Evolutionary conservation across 257 asterid genomes (phyloP).

Genomic region (Przewalskia tangutica): DNA sequence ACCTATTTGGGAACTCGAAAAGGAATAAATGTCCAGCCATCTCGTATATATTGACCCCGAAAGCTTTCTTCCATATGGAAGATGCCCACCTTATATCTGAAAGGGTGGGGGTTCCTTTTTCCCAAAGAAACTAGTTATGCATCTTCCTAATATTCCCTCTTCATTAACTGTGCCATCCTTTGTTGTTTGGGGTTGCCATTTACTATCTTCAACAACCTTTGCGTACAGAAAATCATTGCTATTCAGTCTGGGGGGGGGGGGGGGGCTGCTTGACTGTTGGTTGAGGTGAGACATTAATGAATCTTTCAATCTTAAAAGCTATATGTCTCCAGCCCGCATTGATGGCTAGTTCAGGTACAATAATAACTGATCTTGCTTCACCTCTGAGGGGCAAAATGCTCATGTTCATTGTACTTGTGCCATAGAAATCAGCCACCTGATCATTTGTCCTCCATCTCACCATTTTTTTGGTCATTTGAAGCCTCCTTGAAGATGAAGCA

Average conservation of each 20-base stretch:
- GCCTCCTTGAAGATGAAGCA: neutral
- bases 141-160: neutral
- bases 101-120: neutral
- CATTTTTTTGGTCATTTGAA: neutral
- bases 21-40: neutral
- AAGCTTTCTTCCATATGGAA: neutral
- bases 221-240: neutral
- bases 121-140: neutral
- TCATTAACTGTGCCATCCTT: too few species aligned
- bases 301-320: neutral
- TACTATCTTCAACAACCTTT: neutral
- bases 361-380: neutral
- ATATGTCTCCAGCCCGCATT: neutral
- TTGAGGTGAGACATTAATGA: neutral
- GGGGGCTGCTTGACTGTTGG: neutral
- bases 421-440: neutral
- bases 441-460: neutral
- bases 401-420: neutral
- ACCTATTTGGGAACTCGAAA: neutral
- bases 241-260: too few species aligned
- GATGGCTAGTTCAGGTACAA: neutral
- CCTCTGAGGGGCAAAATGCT: neutral
- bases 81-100: neutral
- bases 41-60: neutral
- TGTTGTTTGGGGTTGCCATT: neutral